Base-by-base conservation (phyloP, 805 yeast species). In the Cyberlindnera bimundalis region DNA sequence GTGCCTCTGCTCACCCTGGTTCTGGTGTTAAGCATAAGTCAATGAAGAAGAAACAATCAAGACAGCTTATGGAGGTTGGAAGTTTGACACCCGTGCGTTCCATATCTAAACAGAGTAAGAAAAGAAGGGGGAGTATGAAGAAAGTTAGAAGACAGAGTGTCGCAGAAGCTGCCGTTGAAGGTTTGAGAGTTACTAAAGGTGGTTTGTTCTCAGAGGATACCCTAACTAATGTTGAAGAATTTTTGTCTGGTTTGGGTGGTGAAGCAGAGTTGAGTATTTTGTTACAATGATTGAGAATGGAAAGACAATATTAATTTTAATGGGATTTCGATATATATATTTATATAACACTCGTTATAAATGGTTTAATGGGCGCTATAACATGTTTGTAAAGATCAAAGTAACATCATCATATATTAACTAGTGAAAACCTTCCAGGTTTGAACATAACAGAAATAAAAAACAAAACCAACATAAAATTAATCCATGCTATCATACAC, bases 161-260 rank as follows among this genome's bases (percentile, higher is more conserved):
- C 39, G 83, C 71, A 2, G 93, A 84, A 52, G 90, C 93, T 4
- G 82, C 81, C 8, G 75, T 79, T 9, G 91, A 84, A 57, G 90
- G 90, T 10, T 66, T 79, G 51, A 67, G 91, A 47, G 79, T 82
- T 15, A 85, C 95, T 0, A 83, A 77, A 53, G 76, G 78, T 47
- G 95, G 95, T 5, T 63, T 85, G 41, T 84, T 84, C 59, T 81
- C 84, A 56, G 93, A 84, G 58, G 77, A 76, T 44, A 80, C 87
- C 3, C 60, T 85, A 53, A 79, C 79, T 9, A 86, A 81, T 53
- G 86, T 85, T 29, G 93, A 85, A 55, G 86, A 84, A 49, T 69
- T 74, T 11, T 58, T 80, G 35, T 78, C 77, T 16, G 86, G 78
- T 24, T 57, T 66, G 38, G 76, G 74, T 4, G 59, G 61, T 20